phyloP scores from a whole-genome alignment of 768 basidiomycete genomes.

The Mycena epipterygia region DNA sequence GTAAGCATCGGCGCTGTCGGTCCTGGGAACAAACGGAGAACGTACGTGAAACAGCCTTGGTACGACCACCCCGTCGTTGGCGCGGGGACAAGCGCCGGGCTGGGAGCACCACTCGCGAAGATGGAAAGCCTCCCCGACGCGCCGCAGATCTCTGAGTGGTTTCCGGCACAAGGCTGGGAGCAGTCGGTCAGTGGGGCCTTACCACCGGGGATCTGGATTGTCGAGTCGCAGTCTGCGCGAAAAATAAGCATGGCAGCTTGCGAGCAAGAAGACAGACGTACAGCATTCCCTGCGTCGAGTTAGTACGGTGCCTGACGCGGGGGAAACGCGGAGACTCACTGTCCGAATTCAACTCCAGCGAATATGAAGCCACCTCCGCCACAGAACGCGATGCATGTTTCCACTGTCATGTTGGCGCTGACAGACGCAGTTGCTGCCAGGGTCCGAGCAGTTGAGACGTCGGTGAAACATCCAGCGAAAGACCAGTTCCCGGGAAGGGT shows the following conservation, averaged over 20 bases:
- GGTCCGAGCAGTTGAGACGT: slow-evolving; percentile 62
- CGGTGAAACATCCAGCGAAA: slow-evolving; percentile 66
- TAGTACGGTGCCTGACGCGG: not conserved
- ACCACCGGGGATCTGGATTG: slow-evolving; percentile 62
- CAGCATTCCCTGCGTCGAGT: slow-evolving; percentile 53
- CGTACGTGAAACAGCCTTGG: slow-evolving; percentile 76
- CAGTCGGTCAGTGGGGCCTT: slow-evolving; percentile 63
- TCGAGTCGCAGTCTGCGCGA: slow-evolving; percentile 70
- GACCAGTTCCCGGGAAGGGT: slow-evolving; percentile 60
- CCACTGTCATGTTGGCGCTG: slow-evolving; percentile 65
- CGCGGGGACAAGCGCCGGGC: slow-evolving; percentile 62
- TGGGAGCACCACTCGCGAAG: slow-evolving; percentile 65
- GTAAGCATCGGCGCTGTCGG: not conserved
- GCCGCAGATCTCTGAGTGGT: slow-evolving; percentile 68
- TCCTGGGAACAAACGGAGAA: not conserved
- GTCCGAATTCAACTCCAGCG: slow-evolving; percentile 75
- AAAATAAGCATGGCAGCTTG: not conserved
- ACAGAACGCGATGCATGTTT: slow-evolving; percentile 57
- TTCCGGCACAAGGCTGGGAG: slow-evolving; percentile 65
- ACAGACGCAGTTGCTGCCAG: slow-evolving; percentile 60
- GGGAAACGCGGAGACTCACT: slow-evolving; percentile 46
- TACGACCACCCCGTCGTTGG: slow-evolving; percentile 65
- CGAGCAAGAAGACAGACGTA: slow-evolving; percentile 43
- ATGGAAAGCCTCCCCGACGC: slow-evolving; percentile 65
- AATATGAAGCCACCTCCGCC: slow-evolving; percentile 57